These are phyloP conservation scores for Nepenthes mirabilis DNA, from an alignment of 148 eudicot genomes.

Conservation along the genomic window DNA sequence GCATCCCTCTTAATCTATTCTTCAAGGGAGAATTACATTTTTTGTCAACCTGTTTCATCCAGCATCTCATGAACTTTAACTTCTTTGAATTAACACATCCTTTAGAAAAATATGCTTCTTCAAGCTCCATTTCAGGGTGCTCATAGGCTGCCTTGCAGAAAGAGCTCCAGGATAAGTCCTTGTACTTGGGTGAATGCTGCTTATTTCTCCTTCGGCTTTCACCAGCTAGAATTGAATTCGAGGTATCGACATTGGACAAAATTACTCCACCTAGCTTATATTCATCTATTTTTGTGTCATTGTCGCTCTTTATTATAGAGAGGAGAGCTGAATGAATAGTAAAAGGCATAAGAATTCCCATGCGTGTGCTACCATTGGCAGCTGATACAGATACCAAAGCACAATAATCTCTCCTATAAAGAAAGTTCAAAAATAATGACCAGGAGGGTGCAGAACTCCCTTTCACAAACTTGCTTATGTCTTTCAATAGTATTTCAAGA, in stretches of 20 bases:
- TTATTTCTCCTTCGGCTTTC: slow-evolving; percentile 40
- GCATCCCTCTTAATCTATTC: slow-evolving; percentile 12
- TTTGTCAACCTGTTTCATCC: slow-evolving; percentile 69
- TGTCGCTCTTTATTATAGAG: slow-evolving; percentile 18
- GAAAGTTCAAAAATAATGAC: slow-evolving; percentile 71
- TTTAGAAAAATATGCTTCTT: slow-evolving; percentile 44
- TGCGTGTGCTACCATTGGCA: slow-evolving; percentile 29
- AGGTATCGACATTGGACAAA: slow-evolving; percentile 9
- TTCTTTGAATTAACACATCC: slow-evolving; percentile 44
- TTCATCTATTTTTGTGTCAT: slow-evolving; percentile 7
- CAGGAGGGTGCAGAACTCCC: slow-evolving; percentile 43
- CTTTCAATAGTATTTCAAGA: slow-evolving; percentile 43
- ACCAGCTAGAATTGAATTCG: slow-evolving; percentile 13
- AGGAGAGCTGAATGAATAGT: slow-evolving; percentile 52
- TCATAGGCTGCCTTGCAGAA: slow-evolving; percentile 56
- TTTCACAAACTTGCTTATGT: slow-evolving; percentile 15
- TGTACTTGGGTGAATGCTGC: slow-evolving; percentile 21
- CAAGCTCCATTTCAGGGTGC: slow-evolving; percentile 42
- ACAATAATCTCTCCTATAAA: slow-evolving; percentile 41
- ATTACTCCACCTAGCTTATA: slow-evolving; percentile 11
- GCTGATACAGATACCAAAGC: slow-evolving; percentile 46
- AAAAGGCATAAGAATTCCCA: slow-evolving; percentile 63
- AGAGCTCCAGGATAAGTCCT: slow-evolving; percentile 60
- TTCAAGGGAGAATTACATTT: slow-evolving; percentile 5
- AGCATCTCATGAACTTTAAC: slow-evolving; percentile 78